Evolutionary conservation across 2,329 filamentous ascomycete genomes (phyloP).

Genomic region (Clonostachys solani): DNA sequence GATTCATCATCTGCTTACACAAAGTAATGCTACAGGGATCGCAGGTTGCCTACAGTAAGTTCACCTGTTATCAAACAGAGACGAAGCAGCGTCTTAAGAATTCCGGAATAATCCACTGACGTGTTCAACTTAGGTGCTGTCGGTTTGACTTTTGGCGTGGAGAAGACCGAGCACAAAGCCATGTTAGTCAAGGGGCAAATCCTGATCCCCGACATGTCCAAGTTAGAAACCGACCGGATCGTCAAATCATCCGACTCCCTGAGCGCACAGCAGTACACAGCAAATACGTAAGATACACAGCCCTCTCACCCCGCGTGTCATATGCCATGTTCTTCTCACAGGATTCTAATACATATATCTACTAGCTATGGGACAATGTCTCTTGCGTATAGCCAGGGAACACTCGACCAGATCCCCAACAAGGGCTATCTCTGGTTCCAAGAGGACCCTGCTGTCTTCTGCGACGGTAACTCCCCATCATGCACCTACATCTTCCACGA

Average conservation of each 20-base stretch:
- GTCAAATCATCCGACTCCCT: constrained; percentile 11
- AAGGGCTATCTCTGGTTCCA: constrained; percentile 21
- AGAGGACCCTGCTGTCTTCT: constrained; percentile 23
- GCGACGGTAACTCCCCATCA: constrained; percentile 10
- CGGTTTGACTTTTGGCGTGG: too few relatives aligned
- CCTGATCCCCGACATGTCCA: constrained; percentile 26
- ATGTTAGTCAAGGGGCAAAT: constrained; percentile 20
- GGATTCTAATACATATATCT: neutral
- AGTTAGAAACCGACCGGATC: constrained; percentile 22
- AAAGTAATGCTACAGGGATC: neutral
- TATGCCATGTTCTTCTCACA: too few relatives aligned
- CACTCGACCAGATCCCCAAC: constrained; percentile 12
- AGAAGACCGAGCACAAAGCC: neutral
- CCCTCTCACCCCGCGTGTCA: too few relatives aligned
- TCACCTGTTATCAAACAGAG: too few relatives aligned
- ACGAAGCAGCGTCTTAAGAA: too few relatives aligned
- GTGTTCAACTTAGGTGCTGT: too few relatives aligned
- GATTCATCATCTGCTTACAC: neutral
- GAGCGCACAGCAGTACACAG: constrained; percentile 33
- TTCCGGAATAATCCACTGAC: too few relatives aligned
- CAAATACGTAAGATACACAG: constrained; percentile 23
- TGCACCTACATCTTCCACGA: constrained; percentile 34
- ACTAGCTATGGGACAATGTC: constrained; percentile 31
- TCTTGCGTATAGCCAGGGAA: constrained; percentile 16
- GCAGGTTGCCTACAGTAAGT: neutral